Base-by-base conservation (phyloP, 805 yeast species). In the Pichia manshurica region DNA sequence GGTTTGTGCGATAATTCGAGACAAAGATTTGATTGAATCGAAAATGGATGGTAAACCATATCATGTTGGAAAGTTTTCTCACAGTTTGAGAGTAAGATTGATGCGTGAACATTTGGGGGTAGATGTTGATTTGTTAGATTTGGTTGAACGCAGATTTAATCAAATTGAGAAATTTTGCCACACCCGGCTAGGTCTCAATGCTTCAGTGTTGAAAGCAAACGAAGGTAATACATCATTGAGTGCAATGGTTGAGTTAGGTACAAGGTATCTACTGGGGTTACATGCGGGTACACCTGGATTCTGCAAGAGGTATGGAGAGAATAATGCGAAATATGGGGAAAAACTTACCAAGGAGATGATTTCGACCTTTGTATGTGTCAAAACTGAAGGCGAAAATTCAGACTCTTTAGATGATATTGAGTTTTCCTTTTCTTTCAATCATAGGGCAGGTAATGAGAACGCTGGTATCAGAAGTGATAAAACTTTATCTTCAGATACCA, bases 31-130 rank as follows among this genome's bases (percentile, higher is more conserved):
- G 53, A 70, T 89, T 5, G 74, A 82, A 15, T 75, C 82, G 3
- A 66, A 65, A 12, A 89, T 93, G 97, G 83, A 81, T 51, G 97
- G 95, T 2, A 68, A 79, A 57, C 85, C 87, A 0, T 91, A 79
- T 63, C 66, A 74, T 51, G 99, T 91, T 2, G 91, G 88, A 3
- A 81, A 80, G 56, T 93, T 91, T 70, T 88, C 98, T 0, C 95
- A 88, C 63, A 82, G 93, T 2, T 68, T 93, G 50, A 76, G 99
- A 58, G 78, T 89, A 71, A 75, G 97, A 52, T 72, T 95, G 44
- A 93, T 93, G 99, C 77, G 99, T 54, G 99, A 93, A 61, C 99
- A 93, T 67, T 63, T 93, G 22, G 99, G 99, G 22, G 83, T 95
- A 46, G 95, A 89, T 63, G 93, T 89, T 38, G 97, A 90, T 65